Conservation (phyloP, 768 basidiomycete species). For the Gymnopilus junonius region DNA sequence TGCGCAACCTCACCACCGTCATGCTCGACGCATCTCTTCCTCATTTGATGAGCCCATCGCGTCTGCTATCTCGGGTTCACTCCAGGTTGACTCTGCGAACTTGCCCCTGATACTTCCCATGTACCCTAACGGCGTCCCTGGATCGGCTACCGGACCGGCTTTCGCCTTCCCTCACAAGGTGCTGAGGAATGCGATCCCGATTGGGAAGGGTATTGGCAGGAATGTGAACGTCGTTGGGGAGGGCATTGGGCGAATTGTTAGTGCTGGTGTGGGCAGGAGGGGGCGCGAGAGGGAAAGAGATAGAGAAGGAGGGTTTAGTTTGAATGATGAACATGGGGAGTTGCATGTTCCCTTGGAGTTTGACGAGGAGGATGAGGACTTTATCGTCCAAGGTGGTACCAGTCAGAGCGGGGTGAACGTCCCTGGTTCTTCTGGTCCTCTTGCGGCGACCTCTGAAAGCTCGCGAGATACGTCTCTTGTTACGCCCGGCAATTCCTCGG, state of each 20-base stretch:
- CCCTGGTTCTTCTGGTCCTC: neutral
- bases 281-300: slow-evolving; percentile 7
- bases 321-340: slow-evolving; percentile 25
- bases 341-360: slow-evolving; percentile 57
- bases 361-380: slow-evolving; percentile 73
- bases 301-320: neutral
- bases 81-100: slow-evolving; percentile 47
- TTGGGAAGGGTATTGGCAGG: slow-evolving; percentile 52
- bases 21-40: slow-evolving; percentile 48
- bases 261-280: slow-evolving; percentile 26
- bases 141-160: slow-evolving; percentile 29
- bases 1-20: slow-evolving; percentile 31
- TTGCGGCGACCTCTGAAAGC: neutral
- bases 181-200: slow-evolving; percentile 58
- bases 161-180: slow-evolving; percentile 25
- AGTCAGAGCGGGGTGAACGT: slow-evolving; percentile 12
- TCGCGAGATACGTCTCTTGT: slow-evolving; percentile 31
- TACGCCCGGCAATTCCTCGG: slow-evolving; percentile 28
- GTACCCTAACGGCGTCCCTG: slow-evolving; percentile 72
- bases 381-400: slow-evolving; percentile 27
- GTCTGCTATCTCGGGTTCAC: slow-evolving; percentile 66
- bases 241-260: slow-evolving; percentile 59
- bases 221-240: slow-evolving; percentile 61
- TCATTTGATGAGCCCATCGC: slow-evolving; percentile 84
- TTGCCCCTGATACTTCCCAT: slow-evolving; percentile 65